Evolutionary conservation across 306 rosid species (phyloP).

Genomic region (Sesbania bispinosa): DNA sequence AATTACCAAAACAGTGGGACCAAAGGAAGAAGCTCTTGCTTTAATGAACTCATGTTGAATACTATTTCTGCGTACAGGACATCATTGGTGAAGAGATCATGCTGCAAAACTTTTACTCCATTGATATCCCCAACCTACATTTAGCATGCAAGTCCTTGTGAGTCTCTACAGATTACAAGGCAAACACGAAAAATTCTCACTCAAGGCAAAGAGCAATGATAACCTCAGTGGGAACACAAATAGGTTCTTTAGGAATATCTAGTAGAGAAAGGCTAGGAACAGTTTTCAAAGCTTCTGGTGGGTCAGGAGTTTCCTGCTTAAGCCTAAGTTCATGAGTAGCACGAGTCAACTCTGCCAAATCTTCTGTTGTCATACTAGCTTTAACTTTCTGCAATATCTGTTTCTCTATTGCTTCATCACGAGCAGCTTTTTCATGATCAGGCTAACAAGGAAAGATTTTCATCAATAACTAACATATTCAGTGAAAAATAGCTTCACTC

Average conservation of each 20-base stretch:
- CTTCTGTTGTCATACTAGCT: constrained; percentile 83
- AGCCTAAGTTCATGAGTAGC: constrained; percentile 82
- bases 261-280: constrained; percentile 91
- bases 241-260: constrained; percentile 97
- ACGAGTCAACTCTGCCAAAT: constrained; percentile 80
- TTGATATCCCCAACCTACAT: constrained; percentile 74
- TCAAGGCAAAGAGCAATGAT: constrained; percentile 15
- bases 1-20: constrained; percentile 93
- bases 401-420: constrained; percentile 82
- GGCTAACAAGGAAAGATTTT: constrained; percentile 55
- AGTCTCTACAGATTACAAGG: constrained; percentile 16
- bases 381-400: constrained; percentile 67
- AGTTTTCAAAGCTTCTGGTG: constrained; percentile 87
- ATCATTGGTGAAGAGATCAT: constrained; percentile 97
- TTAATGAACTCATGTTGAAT: constrained; percentile 77
- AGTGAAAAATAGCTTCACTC: constrained; percentile 15
- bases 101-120: constrained; percentile 83
- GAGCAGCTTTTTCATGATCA: constrained; percentile 85
- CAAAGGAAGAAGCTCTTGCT: constrained; percentile 87
- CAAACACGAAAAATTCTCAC: constrained; percentile 7
- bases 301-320: constrained; percentile 97
- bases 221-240: constrained; percentile 74
- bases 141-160: constrained; percentile 25
- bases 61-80: constrained; percentile 89
- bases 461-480: constrained; percentile 21